Percentiles rank a stretch among this genome's conserved stretches.
phyloP scores from a whole-genome alignment of 2,329 filamentous ascomycete genomes.

The Ophiostoma angusticollis region DNA sequence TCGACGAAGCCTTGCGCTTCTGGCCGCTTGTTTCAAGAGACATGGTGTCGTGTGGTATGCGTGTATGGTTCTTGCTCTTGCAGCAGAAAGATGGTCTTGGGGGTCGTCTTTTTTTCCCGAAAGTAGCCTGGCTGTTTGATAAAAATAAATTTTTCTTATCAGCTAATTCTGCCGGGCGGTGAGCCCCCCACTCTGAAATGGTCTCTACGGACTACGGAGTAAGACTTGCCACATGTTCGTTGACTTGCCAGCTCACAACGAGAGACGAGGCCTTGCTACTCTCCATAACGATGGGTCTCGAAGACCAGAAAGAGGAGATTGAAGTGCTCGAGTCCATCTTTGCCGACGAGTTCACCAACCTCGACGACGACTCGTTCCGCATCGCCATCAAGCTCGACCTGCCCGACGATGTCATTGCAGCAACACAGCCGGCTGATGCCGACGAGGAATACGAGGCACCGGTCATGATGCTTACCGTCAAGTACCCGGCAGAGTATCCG shows the following conservation, averaged over 20 bases:
- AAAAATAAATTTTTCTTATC: constrained; percentile 8
- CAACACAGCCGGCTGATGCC: neutral
- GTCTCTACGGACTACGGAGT: neutral
- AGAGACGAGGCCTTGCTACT: too few species aligned
- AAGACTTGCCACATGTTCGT: too few species aligned
- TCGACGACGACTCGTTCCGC: constrained; percentile 80
- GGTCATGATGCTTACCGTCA: constrained; percentile 67
- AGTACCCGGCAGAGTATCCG: constrained; percentile 83
- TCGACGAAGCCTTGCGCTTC: constrained; percentile 43
- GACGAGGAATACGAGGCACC: constrained; percentile 49
- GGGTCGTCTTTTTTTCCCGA: too few species aligned
- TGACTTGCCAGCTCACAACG: too few species aligned
- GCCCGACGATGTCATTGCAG: constrained; percentile 33
- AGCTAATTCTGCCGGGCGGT: constrained; percentile 23
- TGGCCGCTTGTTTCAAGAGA: constrained; percentile 36
- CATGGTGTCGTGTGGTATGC: constrained; percentile 24
- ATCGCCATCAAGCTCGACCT: constrained; percentile 78
- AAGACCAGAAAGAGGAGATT: constrained; percentile 91
- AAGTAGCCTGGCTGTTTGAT: too few species aligned
- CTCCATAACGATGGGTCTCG: constrained; percentile 47
- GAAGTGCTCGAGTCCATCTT: constrained; percentile 98
- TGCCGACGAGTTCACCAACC: constrained; percentile 94
- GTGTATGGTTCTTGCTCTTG: neutral
- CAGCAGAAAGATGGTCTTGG: neutral
- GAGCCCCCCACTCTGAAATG: constrained; percentile 7